These are phyloP conservation scores for Aspergillus diversus DNA, from an alignment of 495 filamentous ascomycete genomes.

Conservation along the genomic window DNA sequence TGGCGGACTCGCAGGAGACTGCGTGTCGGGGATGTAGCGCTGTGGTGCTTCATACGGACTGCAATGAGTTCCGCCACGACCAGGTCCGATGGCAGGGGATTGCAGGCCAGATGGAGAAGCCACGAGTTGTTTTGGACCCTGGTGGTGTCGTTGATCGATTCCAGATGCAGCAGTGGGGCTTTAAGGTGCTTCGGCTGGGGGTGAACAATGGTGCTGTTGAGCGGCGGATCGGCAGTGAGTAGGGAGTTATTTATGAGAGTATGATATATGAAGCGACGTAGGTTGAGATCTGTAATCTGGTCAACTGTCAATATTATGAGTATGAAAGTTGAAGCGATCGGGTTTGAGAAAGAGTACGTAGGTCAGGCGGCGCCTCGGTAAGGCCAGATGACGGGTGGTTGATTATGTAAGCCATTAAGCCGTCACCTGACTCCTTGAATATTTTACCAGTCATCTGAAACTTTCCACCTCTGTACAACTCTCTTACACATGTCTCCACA, in stretches of 20 bases:
- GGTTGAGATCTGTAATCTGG: too few relatives aligned
- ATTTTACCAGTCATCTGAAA: not conserved
- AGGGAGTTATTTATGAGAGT: too few relatives aligned
- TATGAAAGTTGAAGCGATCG: not conserved
- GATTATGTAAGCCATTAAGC: not conserved
- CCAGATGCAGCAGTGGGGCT: constrained; percentile 20
- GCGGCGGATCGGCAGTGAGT: not conserved
- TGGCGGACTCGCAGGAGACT: constrained; percentile 18
- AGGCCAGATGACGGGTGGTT: not conserved
- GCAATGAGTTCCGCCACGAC: constrained; percentile 20
- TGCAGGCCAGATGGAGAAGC: constrained; percentile 16
- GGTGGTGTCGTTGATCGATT: constrained; percentile 15
- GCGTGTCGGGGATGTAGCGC: constrained; percentile 23
- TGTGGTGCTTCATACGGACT: constrained; percentile 16
- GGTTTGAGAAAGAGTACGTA: not conserved
- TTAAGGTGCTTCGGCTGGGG: constrained; percentile 19
- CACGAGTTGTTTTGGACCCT: constrained; percentile 15
- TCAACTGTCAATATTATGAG: too few relatives aligned
- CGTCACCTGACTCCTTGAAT: not conserved
- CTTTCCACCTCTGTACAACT: not conserved
- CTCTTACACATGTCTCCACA: too few relatives aligned
- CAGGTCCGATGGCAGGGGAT: constrained; percentile 19
- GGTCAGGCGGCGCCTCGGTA: not conserved
- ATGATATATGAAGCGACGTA: too few relatives aligned
- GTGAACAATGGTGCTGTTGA: constrained; percentile 1